These are phyloP conservation scores for Phytophthora lateralis DNA, from an alignment of 352 stramenopile species.

Conservation along the genomic window DNA sequence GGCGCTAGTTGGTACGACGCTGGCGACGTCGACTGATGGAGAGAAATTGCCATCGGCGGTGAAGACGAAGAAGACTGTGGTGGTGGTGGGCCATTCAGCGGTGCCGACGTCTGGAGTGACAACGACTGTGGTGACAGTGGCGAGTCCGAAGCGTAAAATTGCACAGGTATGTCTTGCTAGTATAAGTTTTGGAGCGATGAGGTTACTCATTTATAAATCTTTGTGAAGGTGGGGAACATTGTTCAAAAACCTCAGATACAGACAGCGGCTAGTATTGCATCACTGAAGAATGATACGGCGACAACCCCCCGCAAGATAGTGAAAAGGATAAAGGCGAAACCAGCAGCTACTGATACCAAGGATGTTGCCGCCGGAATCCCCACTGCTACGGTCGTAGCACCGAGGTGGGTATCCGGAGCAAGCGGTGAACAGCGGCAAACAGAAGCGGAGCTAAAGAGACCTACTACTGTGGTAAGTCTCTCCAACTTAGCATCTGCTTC, in stretches of 20 bases:
- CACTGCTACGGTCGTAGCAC: too few species aligned
- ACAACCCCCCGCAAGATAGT: constrained; percentile 4
- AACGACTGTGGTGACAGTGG: background rate
- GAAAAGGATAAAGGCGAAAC: constrained; percentile 12
- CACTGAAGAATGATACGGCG: constrained; percentile 9
- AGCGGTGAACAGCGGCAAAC: background rate
- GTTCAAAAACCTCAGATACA: background rate
- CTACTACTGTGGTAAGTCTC: background rate
- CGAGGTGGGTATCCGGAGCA: background rate
- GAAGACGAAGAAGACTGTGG: constrained; percentile 16
- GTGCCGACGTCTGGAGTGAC: background rate
- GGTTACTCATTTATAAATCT: background rate
- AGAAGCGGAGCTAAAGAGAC: background rate
- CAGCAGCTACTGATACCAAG: background rate
- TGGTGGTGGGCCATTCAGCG: constrained; percentile 5
- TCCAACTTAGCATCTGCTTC: background rate
- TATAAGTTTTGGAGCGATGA: background rate
- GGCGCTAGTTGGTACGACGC: background rate
- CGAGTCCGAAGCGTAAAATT: constrained; percentile 21
- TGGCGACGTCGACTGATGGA: background rate
- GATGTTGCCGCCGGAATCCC: background rate
- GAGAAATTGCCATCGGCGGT: constrained; percentile 1
- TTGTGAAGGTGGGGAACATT: background rate
- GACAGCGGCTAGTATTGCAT: background rate
- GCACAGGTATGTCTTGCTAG: constrained; percentile 5